Conservation (phyloP, 2,329 filamentous ascomycete genomes). For the Alternaria solani region DNA sequence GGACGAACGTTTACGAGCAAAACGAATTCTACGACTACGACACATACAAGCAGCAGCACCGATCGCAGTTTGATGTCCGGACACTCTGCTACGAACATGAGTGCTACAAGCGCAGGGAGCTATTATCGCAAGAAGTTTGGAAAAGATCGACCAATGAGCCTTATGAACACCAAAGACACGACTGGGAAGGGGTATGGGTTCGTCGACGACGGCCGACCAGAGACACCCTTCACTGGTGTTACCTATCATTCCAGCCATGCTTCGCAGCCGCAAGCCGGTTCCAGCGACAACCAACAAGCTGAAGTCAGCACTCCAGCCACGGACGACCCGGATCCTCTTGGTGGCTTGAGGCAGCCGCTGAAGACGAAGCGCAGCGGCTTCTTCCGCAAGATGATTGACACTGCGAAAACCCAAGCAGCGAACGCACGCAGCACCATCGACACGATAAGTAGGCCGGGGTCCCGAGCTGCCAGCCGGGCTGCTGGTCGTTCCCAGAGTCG, state of each 20-base stretch:
- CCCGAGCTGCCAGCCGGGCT: constrained; percentile 50
- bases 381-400: constrained; percentile 94
- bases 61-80: constrained; percentile 93
- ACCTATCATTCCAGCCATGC: constrained; percentile 91
- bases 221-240: constrained; percentile 73
- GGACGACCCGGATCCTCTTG: constrained; percentile 74
- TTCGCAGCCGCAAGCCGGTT: constrained; percentile 60
- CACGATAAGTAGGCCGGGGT: constrained; percentile 57
- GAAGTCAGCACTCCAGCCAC: constrained; percentile 65
- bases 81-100: constrained; percentile 86
- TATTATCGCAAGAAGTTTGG: constrained; percentile 76
- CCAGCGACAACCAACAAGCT: constrained; percentile 51
- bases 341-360: constrained; percentile 75
- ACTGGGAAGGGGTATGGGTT: constrained; percentile 48
- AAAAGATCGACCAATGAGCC: constrained; percentile 67
- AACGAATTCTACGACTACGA: constrained; percentile 76
- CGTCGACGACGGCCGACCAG: constrained; percentile 55
- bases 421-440: constrained; percentile 87
- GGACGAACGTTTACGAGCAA: constrained; percentile 87
- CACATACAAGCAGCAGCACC: constrained; percentile 72
- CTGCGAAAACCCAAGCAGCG: constrained; percentile 91
- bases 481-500: constrained; percentile 51
- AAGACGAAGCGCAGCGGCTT: constrained; percentile 83
- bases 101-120: constrained; percentile 93
- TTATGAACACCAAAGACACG: constrained; percentile 63